Evolutionary conservation across 306 rosid genomes (phyloP), one percentile per base, ranked within the genome.

Genomic region (Bauhinia variegata): DNA sequence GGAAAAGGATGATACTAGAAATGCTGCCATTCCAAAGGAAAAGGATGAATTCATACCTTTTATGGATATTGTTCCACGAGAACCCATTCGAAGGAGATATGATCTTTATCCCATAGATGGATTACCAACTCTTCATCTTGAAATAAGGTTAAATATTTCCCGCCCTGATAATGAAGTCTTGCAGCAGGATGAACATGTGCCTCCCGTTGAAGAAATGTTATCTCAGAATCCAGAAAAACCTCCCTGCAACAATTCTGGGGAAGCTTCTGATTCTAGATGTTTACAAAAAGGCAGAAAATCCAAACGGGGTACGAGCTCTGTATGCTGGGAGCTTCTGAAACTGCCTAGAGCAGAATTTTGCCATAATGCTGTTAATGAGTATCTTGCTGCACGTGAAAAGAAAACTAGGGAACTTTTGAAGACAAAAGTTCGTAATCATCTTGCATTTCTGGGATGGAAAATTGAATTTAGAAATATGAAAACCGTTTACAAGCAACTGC

Each of bases 391-490:
- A 42, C 37, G 8, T 31, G 18, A 23, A 0, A 41, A 11, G 78
- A 70, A 2, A 16, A 4, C 4, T 5, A 31, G 0, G 49, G 9
- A 16, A 57, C 30, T 38, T 36, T 38, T 63, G 51, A 38, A 3
- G 23, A 63, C 65, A 13, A 47, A 74, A 58, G 67, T 70, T 36
- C 65, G 31, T 55, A 79, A 77, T 53, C 92, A 89, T 82, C 82
- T 89, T 79, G 68, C 42, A n/a, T 74, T 68, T 70, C 77, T 84
- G 58, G 96, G 96, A 54, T 89, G 96, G 95, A 66, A 83, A 76
- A 77, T 87, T 69, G 86, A 87, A 23, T 69, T 57, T 46, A 54
- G 57, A 23, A 0, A n/a, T 31, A 56, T 11, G 36, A 31, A 4
- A 28, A 0, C 49, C 28, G 11, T 23, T 2, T 18, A 15, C 52